Evolutionary conservation across 2,329 filamentous ascomycete species (phyloP), one percentile per base, ranked within the genome.

Genomic region (Trichoderma cornu-damae): DNA sequence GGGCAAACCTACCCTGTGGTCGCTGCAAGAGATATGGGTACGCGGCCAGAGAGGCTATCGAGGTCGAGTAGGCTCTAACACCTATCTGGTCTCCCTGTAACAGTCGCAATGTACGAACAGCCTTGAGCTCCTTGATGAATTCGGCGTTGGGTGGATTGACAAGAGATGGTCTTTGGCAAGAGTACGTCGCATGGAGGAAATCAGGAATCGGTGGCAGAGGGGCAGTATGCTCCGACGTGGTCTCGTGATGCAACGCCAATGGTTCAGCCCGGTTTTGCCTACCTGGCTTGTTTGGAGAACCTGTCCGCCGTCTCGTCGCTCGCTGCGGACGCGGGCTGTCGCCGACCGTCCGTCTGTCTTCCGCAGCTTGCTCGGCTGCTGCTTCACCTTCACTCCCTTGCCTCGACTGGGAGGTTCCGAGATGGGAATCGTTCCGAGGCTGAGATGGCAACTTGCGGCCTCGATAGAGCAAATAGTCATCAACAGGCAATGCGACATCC

Each of bases 61-160:
- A 86, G 2, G 88, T 91, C 28, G 88, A 92, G 68, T 97, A 97
- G 0, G 93, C 91, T 48, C 90, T 83, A 0, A 92, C 84, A 2
- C 90, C 90, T 59, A 95, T 84, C 46, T 88, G 79, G 64, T 96
- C 91, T 7, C 84, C 83, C 1, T 81, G 85, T 1, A 96, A 76
- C 14, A 83, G 78, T 20, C 93, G 82, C 2, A 86, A 79, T 2
- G 82, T 83, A 44, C 87, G 83, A 62, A 97, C 90, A 59, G 87
- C 86, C 63, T 85, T 82, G 4, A 99, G 78, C 60, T 88, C 79
- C 1, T 80, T 73, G 40, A 96, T 83, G 68, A 99, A 97, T 0
- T 71, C 71, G 40, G 83, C 77, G 64, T 97, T 97, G 0, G 88
- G 88, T 0, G 85, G 78, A 55, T 86, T 74, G 0, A 82, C 72